Evolutionary conservation across 305 asterid species (phyloP).

Genomic region (Fraxinus dipetala): DNA sequence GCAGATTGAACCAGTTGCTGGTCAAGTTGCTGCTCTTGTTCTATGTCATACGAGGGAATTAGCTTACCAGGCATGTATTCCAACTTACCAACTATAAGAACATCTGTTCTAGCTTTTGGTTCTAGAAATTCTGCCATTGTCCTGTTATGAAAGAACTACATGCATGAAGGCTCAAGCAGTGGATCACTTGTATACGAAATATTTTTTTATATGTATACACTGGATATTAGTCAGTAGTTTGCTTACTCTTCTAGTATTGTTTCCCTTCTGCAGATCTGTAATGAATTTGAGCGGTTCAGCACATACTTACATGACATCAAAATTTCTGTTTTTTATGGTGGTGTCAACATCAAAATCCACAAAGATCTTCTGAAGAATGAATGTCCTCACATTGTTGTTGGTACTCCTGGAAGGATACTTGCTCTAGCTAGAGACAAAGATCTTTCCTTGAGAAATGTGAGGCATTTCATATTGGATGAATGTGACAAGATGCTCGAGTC

Average conservation of each 20-base stretch:
- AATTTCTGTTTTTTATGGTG: slow-evolving; percentile 69
- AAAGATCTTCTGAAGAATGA: slow-evolving; percentile 66
- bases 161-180: neutral
- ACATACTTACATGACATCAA: slow-evolving; percentile 51
- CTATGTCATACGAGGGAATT: slow-evolving; percentile 65
- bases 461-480: slow-evolving; percentile 73
- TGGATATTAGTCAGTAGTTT: neutral
- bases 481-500: slow-evolving; percentile 81
- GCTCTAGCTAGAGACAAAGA: slow-evolving; percentile 65
- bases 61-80: slow-evolving; percentile 56
- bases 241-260: slow-evolving; percentile 14
- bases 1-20: slow-evolving; percentile 75
- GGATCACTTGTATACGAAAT: neutral
- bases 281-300: slow-evolving; percentile 63
- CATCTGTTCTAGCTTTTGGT: neutral
- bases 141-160: neutral
- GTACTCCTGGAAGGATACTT: slow-evolving; percentile 76
- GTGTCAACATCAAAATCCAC: slow-evolving; percentile 66
- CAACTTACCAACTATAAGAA: neutral
- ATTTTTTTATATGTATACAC: neutral
- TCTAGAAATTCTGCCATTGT: neutral
- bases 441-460: slow-evolving; percentile 56
- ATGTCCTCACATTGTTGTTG: slow-evolving; percentile 77
- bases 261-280: slow-evolving; percentile 57
- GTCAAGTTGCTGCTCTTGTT: slow-evolving; percentile 82